Conservation (phyloP, 805 yeast species). For the Candida orba region DNA sequence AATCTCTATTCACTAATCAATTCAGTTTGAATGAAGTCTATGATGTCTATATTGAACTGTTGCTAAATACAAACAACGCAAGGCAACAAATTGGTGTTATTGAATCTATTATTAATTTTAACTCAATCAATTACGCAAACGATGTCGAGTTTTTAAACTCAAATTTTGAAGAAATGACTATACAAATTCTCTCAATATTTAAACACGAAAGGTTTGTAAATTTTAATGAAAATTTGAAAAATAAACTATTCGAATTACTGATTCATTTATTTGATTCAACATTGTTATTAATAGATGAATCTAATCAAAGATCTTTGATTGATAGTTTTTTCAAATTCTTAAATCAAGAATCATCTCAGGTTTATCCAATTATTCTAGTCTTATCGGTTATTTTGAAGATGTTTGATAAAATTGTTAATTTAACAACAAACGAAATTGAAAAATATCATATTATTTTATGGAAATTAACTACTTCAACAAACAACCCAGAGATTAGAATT, state of each 20-base stretch:
- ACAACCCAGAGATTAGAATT: conserved; percentile 34
- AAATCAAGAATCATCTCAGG: conserved; percentile 4
- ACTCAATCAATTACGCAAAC: conserved; percentile 21
- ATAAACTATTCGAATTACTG: conserved; percentile 16
- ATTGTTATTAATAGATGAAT: conserved; percentile 26
- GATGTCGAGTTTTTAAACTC: conserved; percentile 23
- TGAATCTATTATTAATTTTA: conserved; percentile 31
- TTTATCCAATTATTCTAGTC: conserved; percentile 7
- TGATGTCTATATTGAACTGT: conserved; percentile 17
- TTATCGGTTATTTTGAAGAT: conserved; percentile 24
- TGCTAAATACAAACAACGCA: conserved; percentile 18
- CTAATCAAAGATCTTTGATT: conserved; percentile 27
- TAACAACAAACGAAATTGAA: conserved; percentile 20
- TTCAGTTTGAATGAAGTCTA: conserved; percentile 20
- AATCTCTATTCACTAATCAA: conserved; percentile 18
- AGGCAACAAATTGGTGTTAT: conserved; percentile 27
- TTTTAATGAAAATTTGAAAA: conserved; percentile 13
- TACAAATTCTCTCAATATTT: conserved; percentile 21
- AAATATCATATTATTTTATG: conserved; percentile 25
- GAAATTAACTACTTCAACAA: conserved; percentile 30
- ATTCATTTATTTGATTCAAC: conserved; percentile 19
- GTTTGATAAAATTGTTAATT: conserved; percentile 19
- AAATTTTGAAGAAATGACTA: conserved; percentile 23
- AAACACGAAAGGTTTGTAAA: conserved; percentile 21
- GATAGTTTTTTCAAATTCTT: conserved; percentile 14